phyloP scores from a whole-genome alignment of 345 rosid species.

The Citrus mangshanensis region DNA sequence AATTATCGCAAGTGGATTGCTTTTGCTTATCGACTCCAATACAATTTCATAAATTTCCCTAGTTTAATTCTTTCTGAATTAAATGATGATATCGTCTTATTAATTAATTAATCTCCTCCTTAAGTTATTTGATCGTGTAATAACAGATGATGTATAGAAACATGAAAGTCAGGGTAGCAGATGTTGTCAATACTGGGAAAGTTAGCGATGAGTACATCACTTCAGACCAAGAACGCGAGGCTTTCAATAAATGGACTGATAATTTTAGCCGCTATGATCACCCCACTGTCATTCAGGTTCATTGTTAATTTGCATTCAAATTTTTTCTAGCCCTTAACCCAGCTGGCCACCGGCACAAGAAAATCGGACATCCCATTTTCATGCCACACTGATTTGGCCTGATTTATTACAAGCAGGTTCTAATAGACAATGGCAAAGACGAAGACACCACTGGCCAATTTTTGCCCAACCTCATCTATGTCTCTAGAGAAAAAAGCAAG shows the following conservation, averaged over 20 bases:
- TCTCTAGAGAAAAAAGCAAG: slow-evolving; percentile 61
- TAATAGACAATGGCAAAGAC: slow-evolving; percentile 40
- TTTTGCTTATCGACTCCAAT: too few species aligned
- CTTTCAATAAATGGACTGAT: slow-evolving; percentile 41
- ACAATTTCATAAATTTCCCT: too few species aligned
- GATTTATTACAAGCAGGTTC: slow-evolving; percentile 29
- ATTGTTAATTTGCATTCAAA: background rate
- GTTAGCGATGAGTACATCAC: slow-evolving; percentile 30
- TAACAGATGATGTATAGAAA: slow-evolving; percentile 50
- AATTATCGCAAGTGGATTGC: too few species aligned
- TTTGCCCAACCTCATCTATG: slow-evolving; percentile 65
- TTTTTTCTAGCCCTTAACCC: too few species aligned
- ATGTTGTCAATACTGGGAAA: slow-evolving; percentile 40
- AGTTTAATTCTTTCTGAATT: too few species aligned
- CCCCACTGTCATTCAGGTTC: slow-evolving; percentile 64
- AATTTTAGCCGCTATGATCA: slow-evolving; percentile 53
- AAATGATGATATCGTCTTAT: background rate
- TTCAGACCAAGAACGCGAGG: slow-evolving; percentile 18
- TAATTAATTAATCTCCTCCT: too few species aligned
- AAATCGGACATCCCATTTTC: too few species aligned
- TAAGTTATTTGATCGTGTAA: background rate
- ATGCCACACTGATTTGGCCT: background rate
- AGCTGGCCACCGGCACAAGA: too few species aligned
- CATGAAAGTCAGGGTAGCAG: slow-evolving; percentile 53
- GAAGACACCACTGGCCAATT: slow-evolving; percentile 28